Base-by-base conservation (phyloP, 176 grass and related monocot species). In the Secale cereale region DNA sequence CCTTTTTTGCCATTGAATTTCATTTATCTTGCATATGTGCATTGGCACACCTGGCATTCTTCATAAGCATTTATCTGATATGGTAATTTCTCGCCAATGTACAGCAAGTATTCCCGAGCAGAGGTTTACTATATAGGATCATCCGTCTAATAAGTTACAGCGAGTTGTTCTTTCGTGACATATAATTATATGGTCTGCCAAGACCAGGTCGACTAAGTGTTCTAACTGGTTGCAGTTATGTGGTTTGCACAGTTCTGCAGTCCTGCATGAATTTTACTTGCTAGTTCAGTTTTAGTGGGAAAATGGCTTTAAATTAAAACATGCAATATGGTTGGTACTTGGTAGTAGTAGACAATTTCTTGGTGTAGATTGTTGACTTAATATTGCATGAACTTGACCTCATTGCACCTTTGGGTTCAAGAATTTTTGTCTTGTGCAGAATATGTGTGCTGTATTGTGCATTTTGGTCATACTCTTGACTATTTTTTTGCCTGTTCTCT, bases 11-110 rank as follows among this genome's bases (percentile, higher is more conserved):
- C 14, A 76, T 68, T 12, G 16, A 45, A 56, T 72, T 37, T 32
- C 69, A 83, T 64, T 79, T 83, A 37, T 56, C 54, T 78, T 78
- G 64, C 64, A 68, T 70, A 13, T 70, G 8, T 45, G 80, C 79
- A 78, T 19, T 46, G 36, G 0, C 4, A 67, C 27, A 3, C 3
- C 22, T 22, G 56, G 12, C 56, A 35, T 76, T 48, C 60, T 65
- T 74, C 36, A 83, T 4, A 83, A 62, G 10, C 35, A 12, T 76
- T 29, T 1, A 17, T 57, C 40, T 48, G 8, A 36, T 61, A 63
- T 25, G 36, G 79, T 62, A 52, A 60, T 46, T 31, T 68, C 59
- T 73, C 17, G 29, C 11, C 13, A 13, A 56, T 57, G 68, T 16
- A 57, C 46, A 78, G 10, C 26, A 59, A 60, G 29, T 45, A 59